phyloP scores from a whole-genome alignment of 1,284 basidiomycete species.

The Leccinum subspadiceum region DNA sequence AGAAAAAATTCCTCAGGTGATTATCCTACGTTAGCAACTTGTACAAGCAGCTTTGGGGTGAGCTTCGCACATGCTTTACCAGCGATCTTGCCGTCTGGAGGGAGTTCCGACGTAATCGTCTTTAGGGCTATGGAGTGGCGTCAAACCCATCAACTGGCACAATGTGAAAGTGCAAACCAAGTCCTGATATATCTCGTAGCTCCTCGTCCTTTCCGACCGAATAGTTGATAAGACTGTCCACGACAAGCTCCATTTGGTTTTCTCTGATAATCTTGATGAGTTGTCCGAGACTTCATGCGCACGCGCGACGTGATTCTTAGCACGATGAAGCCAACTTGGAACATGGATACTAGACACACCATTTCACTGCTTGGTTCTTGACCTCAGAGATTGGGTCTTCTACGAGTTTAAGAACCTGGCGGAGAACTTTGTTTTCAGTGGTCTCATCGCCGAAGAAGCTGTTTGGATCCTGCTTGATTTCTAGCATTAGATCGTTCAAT shows the following conservation, averaged over 20 bases:
- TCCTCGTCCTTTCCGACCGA: slow-evolving; percentile 86
- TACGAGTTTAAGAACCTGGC: slow-evolving; percentile 79
- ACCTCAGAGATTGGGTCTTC: slow-evolving; percentile 97
- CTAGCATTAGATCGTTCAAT: slow-evolving; percentile 85
- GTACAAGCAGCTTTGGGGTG: slow-evolving; percentile 78
- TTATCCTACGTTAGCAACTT: slow-evolving; percentile 68
- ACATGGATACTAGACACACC: slow-evolving; percentile 47
- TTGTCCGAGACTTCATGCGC: slow-evolving; percentile 65
- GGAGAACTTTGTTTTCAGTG: slow-evolving; percentile 78
- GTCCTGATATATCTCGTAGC: slow-evolving; percentile 88
- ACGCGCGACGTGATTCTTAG: slow-evolving; percentile 6
- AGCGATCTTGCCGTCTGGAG: slow-evolving; percentile 76
- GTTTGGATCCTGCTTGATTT: slow-evolving; percentile 71
- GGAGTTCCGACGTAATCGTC: slow-evolving; percentile 89
- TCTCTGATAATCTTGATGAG: slow-evolving; percentile 86
- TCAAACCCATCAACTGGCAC: slow-evolving; percentile 1
- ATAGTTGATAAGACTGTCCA: slow-evolving; percentile 85
- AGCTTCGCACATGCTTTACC: slow-evolving; percentile 81
- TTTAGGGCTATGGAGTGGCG: slow-evolving; percentile 68
- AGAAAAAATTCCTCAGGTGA: background rate
- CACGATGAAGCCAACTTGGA: background rate
- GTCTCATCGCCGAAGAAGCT: slow-evolving; percentile 78
- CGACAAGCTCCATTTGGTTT: slow-evolving; percentile 78
- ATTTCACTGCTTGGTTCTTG: slow-evolving; percentile 96
- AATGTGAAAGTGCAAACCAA: slow-evolving; percentile 56